These are phyloP conservation scores for Geotrichum phurueaensis DNA, from an alignment of 1,139 yeast species.

Conservation along the genomic window DNA sequence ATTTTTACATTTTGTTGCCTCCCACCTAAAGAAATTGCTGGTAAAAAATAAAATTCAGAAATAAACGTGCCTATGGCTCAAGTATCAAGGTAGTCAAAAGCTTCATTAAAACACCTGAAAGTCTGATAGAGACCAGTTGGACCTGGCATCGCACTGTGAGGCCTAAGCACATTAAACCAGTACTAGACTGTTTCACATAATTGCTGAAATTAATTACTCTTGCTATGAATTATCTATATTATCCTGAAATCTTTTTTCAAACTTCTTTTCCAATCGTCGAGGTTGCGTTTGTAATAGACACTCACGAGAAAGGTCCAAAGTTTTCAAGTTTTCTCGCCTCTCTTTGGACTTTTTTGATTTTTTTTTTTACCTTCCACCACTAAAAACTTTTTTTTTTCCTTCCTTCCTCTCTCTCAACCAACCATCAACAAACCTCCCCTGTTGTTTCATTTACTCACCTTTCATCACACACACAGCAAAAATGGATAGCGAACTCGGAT, in stretches of 20 bases:
- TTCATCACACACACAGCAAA: conserved; percentile 1
- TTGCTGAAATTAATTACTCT: no score
- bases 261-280: no score
- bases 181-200: no score
- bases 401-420: conserved; percentile 1
- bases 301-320: not conserved
- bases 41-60: not conserved
- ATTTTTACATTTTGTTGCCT: conserved; percentile 7
- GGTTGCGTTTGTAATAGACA: no score
- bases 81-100: no score
- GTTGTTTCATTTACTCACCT: not conserved
- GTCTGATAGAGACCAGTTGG: no score
- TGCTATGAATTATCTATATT: no score
- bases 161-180: no score
- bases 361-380: conserved; percentile 16
- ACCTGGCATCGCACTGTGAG: no score
- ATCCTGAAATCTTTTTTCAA: no score
- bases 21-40: not conserved
- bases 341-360: not conserved
- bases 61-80: no score
- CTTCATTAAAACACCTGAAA: no score
- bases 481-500: conserved; percentile 35
- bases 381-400: conserved; percentile 8
- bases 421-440: conserved; percentile 6
- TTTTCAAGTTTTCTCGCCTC: not conserved